A percentile compares a stretch with the other conserved stretches of the same genome.
phyloP scores from a whole-genome alignment of 352 stramenopile genomes.

The Globisporangium acanthophoron region DNA sequence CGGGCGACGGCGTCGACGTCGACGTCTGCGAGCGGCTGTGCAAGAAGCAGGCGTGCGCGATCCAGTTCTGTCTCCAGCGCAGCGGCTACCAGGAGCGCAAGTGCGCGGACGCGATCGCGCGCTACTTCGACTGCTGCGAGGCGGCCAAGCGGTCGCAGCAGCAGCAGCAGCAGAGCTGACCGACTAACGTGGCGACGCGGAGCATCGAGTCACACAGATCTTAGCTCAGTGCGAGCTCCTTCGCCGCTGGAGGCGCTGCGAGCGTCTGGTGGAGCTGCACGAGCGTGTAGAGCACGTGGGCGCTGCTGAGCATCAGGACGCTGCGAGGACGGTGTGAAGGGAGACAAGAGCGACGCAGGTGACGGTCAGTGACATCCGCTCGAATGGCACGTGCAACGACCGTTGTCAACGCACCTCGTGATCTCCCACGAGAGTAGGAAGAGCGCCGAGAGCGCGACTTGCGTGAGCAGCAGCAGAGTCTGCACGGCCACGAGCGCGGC shows the following conservation, averaged over 20 bases:
- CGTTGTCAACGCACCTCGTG: conserved; percentile 23
- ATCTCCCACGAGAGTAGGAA: conserved; percentile 35
- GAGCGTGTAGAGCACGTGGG: conserved; percentile 36
- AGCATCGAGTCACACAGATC: too few species aligned
- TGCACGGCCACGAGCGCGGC: conserved; percentile 23
- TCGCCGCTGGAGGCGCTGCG: not conserved
- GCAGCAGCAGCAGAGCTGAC: not conserved
- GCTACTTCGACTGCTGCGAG: conserved; percentile 71
- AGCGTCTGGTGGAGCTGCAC: conserved; percentile 26
- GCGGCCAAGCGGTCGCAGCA: conserved; percentile 32
- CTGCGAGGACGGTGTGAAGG: conserved; percentile 12
- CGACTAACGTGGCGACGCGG: too few species aligned
- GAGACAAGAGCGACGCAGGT: not conserved
- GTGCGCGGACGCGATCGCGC: conserved; percentile 53
- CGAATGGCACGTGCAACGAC: not conserved
- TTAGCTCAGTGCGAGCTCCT: not conserved
- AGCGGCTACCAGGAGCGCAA: conserved; percentile 67
- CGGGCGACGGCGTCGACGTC: not conserved
- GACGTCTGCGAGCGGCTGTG: conserved; percentile 51
- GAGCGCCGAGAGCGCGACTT: conserved; percentile 18
- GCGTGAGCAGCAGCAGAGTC: conserved; percentile 23
- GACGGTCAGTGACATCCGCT: not conserved
- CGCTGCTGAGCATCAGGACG: conserved; percentile 37
- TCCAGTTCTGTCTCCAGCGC: conserved; percentile 79
- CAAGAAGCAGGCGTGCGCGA: conserved; percentile 71